phyloP scores from a whole-genome alignment of 257 asterid species.

The Capsicum rhomboideum region DNA sequence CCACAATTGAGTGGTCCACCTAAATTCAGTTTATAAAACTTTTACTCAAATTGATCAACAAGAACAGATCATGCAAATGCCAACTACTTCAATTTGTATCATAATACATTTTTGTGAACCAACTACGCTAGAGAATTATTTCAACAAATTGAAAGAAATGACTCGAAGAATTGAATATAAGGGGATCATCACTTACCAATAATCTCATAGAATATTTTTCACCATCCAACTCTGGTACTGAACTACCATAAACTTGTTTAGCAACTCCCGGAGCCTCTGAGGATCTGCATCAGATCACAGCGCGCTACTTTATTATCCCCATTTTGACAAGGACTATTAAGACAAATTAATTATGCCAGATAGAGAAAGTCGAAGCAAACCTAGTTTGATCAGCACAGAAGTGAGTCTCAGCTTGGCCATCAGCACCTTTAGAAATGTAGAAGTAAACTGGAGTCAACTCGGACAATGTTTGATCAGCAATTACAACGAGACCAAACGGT shows the following conservation, averaged over 20 bases:
- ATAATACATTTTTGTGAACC: background rate
- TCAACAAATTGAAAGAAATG: background rate
- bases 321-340: background rate
- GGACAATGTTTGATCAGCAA: slow-evolving; percentile 40
- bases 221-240: slow-evolving; percentile 58
- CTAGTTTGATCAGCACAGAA: slow-evolving; percentile 70
- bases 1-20: slow-evolving; percentile 90
- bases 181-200: slow-evolving; percentile 37
- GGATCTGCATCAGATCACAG: slow-evolving; percentile 36
- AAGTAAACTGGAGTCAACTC: slow-evolving; percentile 74
- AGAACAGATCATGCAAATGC: background rate
- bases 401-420: slow-evolving; percentile 40
- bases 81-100: background rate
- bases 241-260: slow-evolving; percentile 65
- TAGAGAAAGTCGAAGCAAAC: slow-evolving; percentile 21
- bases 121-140: background rate
- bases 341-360: background rate
- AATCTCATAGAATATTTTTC: slow-evolving; percentile 52
- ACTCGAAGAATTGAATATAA: background rate
- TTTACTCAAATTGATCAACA: background rate
- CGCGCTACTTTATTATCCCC: background rate
- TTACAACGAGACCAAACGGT: slow-evolving; percentile 70
- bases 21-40: background rate
- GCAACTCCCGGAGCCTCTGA: slow-evolving; percentile 57
- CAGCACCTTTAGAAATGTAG: slow-evolving; percentile 42